phyloP scores from a whole-genome alignment of 352 stramenopile species.

The Phytopythium cucurbitacearum region DNA sequence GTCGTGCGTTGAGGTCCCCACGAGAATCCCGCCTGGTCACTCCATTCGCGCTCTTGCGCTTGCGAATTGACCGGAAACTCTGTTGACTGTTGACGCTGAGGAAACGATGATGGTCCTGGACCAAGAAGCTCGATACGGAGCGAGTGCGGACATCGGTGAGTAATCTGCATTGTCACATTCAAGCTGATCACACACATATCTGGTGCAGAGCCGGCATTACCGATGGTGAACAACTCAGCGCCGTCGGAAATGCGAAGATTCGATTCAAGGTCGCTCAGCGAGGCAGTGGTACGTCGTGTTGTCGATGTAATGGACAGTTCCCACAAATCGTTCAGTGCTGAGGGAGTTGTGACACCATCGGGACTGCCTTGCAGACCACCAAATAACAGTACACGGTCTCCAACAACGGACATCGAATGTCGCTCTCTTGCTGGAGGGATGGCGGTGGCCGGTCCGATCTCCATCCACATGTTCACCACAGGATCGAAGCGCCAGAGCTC shows the following conservation, averaged over 20 bases:
- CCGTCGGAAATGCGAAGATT: slow-evolving; percentile 42
- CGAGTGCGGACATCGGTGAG: slow-evolving; percentile 46
- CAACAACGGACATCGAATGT: slow-evolving; percentile 48
- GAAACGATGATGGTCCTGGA: slow-evolving; percentile 49
- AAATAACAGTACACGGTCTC: slow-evolving; percentile 50
- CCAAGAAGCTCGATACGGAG: slow-evolving; percentile 56
- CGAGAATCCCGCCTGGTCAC: slow-evolving; percentile 20
- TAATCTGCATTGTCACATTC: slow-evolving; percentile 43
- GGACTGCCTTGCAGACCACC: slow-evolving; percentile 32
- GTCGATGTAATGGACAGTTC: slow-evolving; percentile 50
- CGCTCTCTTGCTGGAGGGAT: slow-evolving; percentile 44
- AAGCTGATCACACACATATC: slow-evolving; percentile 47
- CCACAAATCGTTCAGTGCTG: slow-evolving; percentile 57
- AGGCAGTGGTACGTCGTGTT: slow-evolving; percentile 20
- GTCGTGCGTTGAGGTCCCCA: slow-evolving; percentile 26
- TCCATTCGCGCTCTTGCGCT: slow-evolving; percentile 39
- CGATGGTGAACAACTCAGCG: slow-evolving; percentile 41
- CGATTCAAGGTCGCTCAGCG: slow-evolving; percentile 33
- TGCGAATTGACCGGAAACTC: slow-evolving; percentile 35
- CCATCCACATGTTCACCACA: slow-evolving; percentile 42
- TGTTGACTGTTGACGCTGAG: slow-evolving; percentile 36
- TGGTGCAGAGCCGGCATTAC: slow-evolving; percentile 20
- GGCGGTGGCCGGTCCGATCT: slow-evolving; percentile 13
- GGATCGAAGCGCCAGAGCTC: slow-evolving; percentile 71
- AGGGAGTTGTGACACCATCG: slow-evolving; percentile 11